Percentiles rank a stretch among this genome's conserved stretches.
phyloP scores from a whole-genome alignment of 2,329 filamentous ascomycete genomes.

The Escovopsis sp. region DNA sequence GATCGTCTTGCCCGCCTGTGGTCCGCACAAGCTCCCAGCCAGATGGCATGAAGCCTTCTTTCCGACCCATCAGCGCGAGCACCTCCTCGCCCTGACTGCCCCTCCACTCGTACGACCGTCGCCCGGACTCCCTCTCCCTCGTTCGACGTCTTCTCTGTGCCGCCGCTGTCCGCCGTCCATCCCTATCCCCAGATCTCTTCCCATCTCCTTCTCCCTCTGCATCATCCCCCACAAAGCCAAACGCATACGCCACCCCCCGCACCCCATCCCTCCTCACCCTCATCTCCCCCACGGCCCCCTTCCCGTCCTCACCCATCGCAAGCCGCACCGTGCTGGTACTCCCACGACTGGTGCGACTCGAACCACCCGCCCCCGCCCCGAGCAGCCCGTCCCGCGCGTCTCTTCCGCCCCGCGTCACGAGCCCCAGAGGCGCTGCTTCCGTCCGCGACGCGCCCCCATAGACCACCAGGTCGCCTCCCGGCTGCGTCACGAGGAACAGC shows the following conservation, averaged over 20 bases:
- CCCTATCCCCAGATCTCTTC: no score
- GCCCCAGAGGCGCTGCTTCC: background rate
- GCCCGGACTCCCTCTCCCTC: no score
- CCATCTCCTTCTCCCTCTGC: no score
- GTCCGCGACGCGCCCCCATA: constrained; percentile 5
- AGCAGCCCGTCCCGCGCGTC: no score
- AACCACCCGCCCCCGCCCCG: no score
- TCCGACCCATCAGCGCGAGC: constrained; percentile 14
- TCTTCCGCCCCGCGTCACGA: no score
- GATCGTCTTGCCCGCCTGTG: no score
- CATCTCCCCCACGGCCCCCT: constrained; percentile 5
- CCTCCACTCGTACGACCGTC: constrained; percentile 29
- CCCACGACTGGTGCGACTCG: no score
- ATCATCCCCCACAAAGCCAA: constrained; percentile 18
- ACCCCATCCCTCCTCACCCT: constrained; percentile 1
- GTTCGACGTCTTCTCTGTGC: no score
- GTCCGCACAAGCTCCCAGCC: constrained; percentile 27
- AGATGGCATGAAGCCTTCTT: constrained; percentile 11
- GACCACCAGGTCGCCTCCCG: constrained; percentile 5
- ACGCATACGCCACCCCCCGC: constrained; percentile 8
- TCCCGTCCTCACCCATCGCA: constrained; percentile 4
- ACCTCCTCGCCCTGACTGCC: constrained; percentile 21
- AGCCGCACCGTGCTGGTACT: constrained; percentile 7
- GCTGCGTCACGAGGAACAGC: constrained; percentile 4
- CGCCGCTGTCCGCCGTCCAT: no score